Base-by-base conservation (phyloP, 768 basidiomycete species). In the Russula vinacea region DNA sequence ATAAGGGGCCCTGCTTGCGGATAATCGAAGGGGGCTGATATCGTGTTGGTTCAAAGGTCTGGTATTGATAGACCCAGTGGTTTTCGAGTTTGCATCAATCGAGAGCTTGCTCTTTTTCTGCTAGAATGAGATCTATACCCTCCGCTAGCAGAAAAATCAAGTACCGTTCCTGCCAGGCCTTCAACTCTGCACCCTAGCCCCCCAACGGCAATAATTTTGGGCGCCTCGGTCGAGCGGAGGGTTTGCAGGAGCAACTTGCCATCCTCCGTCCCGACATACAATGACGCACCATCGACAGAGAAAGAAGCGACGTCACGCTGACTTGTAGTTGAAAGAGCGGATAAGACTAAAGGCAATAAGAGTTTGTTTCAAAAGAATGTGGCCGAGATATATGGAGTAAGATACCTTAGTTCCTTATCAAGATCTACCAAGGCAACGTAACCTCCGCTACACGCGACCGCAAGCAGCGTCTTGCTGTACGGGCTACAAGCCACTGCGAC, bases 331-430 rank as follows among this genome's bases (percentile, higher is more conserved):
- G 47, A 90, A 70, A 2, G 80, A 82, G 32, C 86, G 83, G 67
- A 88, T 80, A 51, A 88, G 75, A 22, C 88, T 90, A 50, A 49
- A 39, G 60, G 16, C 39, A 6, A 50, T 37, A 26, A 59, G 32
- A 10, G 32, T 11, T 62, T 54, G 44, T 68, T 42, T 9, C 11
- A 7, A 2, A 17, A 50, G 7, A 9, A 33, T 45, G 47, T n/a
- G 42, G 1, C 42, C 3, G 5, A 39, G 22, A 22, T 17, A 10
- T 9, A 22, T 50, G 1, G 11, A 57, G n/a, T 24, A 8, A 14
- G 81, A 51, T 69, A 89, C 89, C 82, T 81, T 68, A 85, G 85
- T 62, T 90, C 88, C 72, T 89, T 90, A 55, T 91, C 88, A 26
- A 92, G 71, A 70, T 92, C 90, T 55, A 90, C 74, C 9, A 90